Percentiles rank a stretch among this genome's conserved stretches.
Conservation (phyloP, 805 yeast genomes). For the Schwanniomyces yamadae region DNA sequence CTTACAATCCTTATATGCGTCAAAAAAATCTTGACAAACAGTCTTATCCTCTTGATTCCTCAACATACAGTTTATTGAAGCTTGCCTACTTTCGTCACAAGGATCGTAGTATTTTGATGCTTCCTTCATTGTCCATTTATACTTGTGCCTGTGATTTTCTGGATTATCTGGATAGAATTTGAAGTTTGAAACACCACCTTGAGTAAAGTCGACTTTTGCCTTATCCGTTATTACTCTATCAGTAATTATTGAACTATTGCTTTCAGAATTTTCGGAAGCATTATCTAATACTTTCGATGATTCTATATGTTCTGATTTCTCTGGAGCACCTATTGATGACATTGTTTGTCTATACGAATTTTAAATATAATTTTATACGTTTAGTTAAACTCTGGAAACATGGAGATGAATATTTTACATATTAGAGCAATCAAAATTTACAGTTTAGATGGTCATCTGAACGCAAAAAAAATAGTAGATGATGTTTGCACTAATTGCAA, state of each 20-base stretch:
- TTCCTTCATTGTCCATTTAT: conserved; percentile 68
- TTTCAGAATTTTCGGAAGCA: too few species aligned
- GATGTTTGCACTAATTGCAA: too few species aligned
- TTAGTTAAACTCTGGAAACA: too few species aligned
- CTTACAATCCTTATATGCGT: conserved; percentile 90
- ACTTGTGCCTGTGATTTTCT: conserved; percentile 63
- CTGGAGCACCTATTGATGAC: too few species aligned
- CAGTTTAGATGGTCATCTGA: neutral
- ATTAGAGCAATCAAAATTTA: too few species aligned
- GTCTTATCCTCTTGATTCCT: conserved; percentile 64
- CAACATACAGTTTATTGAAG: conserved; percentile 83
- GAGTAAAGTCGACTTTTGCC: conserved; percentile 52
- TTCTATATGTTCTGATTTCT: too few species aligned
- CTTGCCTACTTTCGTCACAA: conserved; percentile 83
- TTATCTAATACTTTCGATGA: too few species aligned
- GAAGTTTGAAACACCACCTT: conserved; percentile 51
- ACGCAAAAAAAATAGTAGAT: too few species aligned
- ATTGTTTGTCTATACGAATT: too few species aligned
- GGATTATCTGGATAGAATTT: conserved; percentile 90
- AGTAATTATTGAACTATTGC: conserved; percentile 10
- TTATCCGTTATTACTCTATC: conserved; percentile 34
- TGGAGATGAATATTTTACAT: too few species aligned
- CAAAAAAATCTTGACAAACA: conserved; percentile 76
- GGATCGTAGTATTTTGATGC: conserved; percentile 90
- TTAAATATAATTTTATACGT: too few species aligned